Conservation (phyloP, 2,329 filamentous ascomycete species). For the Aspergillus pseudotamarii region DNA sequence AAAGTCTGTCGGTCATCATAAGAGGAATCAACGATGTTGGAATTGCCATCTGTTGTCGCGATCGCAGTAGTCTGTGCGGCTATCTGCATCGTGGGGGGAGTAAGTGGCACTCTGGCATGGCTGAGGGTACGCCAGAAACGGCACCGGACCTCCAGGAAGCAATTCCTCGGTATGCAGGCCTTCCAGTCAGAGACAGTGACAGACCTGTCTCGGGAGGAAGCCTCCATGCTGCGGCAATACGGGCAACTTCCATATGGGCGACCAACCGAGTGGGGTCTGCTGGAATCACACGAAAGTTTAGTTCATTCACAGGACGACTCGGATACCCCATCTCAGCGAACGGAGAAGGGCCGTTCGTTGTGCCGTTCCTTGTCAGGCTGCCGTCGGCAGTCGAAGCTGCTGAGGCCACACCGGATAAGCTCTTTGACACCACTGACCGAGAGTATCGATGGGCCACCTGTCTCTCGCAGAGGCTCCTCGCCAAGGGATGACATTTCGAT, state of each 20-base stretch:
- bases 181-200: slow-evolving; percentile 34
- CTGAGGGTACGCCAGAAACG: slow-evolving; percentile 38
- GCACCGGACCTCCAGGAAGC: slow-evolving; percentile 26
- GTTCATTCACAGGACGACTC: slow-evolving; percentile 22
- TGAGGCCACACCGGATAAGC: slow-evolving; percentile 30
- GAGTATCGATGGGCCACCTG: slow-evolving; percentile 25
- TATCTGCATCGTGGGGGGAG: slow-evolving; percentile 36
- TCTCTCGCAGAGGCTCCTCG: slow-evolving; percentile 12
- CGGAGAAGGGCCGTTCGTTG: slow-evolving; percentile 34
- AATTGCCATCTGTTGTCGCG: slow-evolving; percentile 36
- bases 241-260: slow-evolving; percentile 39
- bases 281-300: slow-evolving; percentile 37
- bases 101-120: slow-evolving; percentile 38
- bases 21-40: slow-evolving; percentile 31
- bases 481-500: slow-evolving; percentile 35
- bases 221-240: slow-evolving; percentile 33
- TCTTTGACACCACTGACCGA: slow-evolving; percentile 39
- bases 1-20: neutral
- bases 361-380: slow-evolving; percentile 39
- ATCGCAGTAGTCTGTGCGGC: slow-evolving; percentile 38
- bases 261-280: slow-evolving; percentile 39
- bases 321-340: slow-evolving; percentile 24
- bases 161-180: slow-evolving; percentile 22
- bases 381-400: slow-evolving; percentile 27
- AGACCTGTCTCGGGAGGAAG: slow-evolving; percentile 36